A percentile compares a stretch with the other conserved stretches of the same genome.
phyloP scores from a whole-genome alignment of 2,329 filamentous ascomycete species.

The Gaeumannomyces tritici region DNA sequence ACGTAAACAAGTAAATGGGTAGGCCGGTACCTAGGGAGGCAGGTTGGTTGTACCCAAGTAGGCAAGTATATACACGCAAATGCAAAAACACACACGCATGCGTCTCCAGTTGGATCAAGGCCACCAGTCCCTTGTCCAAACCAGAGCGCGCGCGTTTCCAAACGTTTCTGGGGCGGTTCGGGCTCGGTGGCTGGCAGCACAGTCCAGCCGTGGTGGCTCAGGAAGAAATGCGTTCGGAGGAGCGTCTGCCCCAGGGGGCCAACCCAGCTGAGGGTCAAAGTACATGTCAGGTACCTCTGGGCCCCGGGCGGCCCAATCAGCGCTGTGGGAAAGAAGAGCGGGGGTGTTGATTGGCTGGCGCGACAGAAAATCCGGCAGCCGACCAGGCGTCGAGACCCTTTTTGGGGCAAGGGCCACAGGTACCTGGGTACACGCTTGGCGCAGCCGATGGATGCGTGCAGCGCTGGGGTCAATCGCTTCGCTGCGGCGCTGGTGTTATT shows the following conservation, averaged over 20 bases:
- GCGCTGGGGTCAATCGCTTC: constrained; percentile 6
- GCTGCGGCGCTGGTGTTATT: constrained; percentile 15
- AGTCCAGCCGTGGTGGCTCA: too few relatives aligned
- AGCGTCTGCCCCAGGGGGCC: neutral
- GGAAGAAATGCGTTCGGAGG: neutral
- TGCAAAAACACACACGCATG: too few relatives aligned
- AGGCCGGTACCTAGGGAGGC: too few relatives aligned
- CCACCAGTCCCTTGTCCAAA: too few relatives aligned
- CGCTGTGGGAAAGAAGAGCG: constrained; percentile 2
- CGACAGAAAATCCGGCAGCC: constrained; percentile 9
- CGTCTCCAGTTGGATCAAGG: too few relatives aligned
- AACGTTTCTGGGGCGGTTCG: too few relatives aligned
- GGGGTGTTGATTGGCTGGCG: constrained; percentile 11
- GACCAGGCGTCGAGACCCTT: constrained; percentile 1
- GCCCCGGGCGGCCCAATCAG: neutral
- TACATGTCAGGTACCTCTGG: neutral
- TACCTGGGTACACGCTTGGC: constrained; percentile 4
- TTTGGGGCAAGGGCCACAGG: neutral
- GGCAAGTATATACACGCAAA: too few relatives aligned
- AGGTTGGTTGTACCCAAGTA: too few relatives aligned
- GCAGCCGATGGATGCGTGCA: constrained; percentile 1
- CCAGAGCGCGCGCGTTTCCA: too few relatives aligned
- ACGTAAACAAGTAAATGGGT: too few relatives aligned
- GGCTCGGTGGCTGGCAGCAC: too few relatives aligned
- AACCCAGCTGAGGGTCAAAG: neutral